A percentile compares a stretch with the other conserved stretches of the same genome.
Evolutionary conservation across 2,329 filamentous ascomycete genomes (phyloP).

Genomic region (Botrytis porri): DNA sequence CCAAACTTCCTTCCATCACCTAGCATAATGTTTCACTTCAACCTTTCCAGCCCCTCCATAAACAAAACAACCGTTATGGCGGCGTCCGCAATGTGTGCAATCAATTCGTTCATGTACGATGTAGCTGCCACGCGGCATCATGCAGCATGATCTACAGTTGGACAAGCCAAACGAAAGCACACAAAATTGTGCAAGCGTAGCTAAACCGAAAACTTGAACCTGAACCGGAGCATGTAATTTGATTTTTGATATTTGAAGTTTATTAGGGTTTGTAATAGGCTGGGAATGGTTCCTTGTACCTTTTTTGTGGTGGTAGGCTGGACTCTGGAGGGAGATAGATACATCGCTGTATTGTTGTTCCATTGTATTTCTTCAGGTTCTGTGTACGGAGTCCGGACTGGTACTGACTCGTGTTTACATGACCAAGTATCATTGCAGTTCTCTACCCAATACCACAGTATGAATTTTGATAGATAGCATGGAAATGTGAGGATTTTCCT

Average conservation of each 20-base stretch:
- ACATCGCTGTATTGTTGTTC: neutral
- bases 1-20: neutral
- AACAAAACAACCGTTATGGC: neutral
- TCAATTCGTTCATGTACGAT: neutral
- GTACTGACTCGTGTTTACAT: neutral
- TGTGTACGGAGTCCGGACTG: neutral
- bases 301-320: neutral
- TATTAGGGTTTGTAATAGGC: too few species aligned
- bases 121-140: conserved; percentile 2
- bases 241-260: neutral
- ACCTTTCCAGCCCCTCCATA: neutral
- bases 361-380: neutral
- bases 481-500: neutral
- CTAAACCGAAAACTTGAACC: neutral
- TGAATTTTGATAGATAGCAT: neutral
- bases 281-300: neutral
- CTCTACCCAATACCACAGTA: neutral
- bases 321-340: neutral
- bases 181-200: neutral
- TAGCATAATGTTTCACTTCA: neutral
- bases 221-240: neutral
- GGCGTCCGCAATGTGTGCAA: neutral
- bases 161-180: neutral
- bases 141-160: neutral
- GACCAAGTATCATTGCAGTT: neutral